These are phyloP conservation scores for Debaryomycetaceae sp. DNA, from an alignment of 1,139 yeast species.

Conservation along the genomic window DNA sequence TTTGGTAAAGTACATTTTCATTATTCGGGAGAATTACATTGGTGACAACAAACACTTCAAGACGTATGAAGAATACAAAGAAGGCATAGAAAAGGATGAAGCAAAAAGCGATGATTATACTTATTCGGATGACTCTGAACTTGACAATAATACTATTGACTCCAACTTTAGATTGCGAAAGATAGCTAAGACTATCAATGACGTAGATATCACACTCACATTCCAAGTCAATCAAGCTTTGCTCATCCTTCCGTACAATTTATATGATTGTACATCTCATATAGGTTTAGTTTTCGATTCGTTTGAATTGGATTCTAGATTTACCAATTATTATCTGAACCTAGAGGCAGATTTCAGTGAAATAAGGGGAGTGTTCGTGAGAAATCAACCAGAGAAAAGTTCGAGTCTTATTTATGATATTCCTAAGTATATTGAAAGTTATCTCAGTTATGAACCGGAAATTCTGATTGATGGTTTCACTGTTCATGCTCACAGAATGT, in stretches of 20 bases:
- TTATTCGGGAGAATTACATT: constrained; percentile 83
- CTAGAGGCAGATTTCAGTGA: constrained; percentile 59
- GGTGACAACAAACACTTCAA: constrained; percentile 82
- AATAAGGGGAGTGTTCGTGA: constrained; percentile 30
- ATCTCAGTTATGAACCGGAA: constrained; percentile 18
- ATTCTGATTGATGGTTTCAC: constrained; percentile 60
- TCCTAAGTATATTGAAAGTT: constrained; percentile 19
- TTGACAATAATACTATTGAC: constrained; percentile 19
- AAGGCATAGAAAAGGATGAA: constrained; percentile 7
- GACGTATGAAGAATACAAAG: constrained; percentile 77
- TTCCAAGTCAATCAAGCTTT: constrained; percentile 71
- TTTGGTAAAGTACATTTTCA: constrained; percentile 68
- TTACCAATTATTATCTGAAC: constrained; percentile 93
- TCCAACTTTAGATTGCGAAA: constrained; percentile 23
- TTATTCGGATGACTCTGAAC: constrained; percentile 3
- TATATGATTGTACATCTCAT: constrained; percentile 65
- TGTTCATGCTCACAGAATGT: constrained; percentile 85
- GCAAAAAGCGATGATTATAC: constrained; percentile 2
- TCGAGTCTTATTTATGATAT: constrained; percentile 24
- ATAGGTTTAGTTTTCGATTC: constrained; percentile 62
- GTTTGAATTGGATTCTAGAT: constrained; percentile 74
- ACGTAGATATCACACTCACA: constrained; percentile 70
- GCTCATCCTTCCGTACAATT: constrained; percentile 65
- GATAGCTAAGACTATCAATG: constrained; percentile 58
- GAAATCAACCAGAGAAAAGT: constrained; percentile 13